Evolutionary conservation across 2,329 filamentous ascomycete species (phyloP), one percentile per base, ranked within the genome.

Genomic region (Fusarium napiforme): DNA sequence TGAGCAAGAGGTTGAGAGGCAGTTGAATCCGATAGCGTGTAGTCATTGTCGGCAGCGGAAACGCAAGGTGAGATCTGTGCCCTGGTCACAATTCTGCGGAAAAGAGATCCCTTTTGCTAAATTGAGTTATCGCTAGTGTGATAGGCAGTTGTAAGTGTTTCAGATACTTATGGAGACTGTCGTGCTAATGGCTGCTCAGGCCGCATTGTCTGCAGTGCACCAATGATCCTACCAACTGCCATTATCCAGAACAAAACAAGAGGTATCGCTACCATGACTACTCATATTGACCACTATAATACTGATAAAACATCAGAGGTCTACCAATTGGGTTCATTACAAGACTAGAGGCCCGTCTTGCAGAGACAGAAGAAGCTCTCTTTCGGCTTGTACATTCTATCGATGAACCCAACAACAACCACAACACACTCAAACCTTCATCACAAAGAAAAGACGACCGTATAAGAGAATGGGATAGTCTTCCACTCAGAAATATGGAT

Each of bases 291-390:
- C 7, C 10, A 18, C 50, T n/a, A 7, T 12, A 18, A 42, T 30
- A 15, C 50, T 77, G 36, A 70, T 6, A 10, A 11, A 1, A 9
- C n/a, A 12, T 0, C 10, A 83, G 81, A 55, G 81, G 79, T 36
- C 79, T 81, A 40, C 84, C 80, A 1, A 76, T 80, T 16, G 83
- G 83, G 0, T 85, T 84, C 46, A 80, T 84, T 9, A 82, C 79
- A 7, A 79, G 78, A 23, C 56, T 85, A 7, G 83, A 85, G 59
- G 78, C 79, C 6, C 80, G 83, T 2, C 78, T 85, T 4, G 75
- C 72, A 4, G 80, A 80, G 32, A 82, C 79, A 0, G 78, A 80
- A 72, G 64, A 75, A n/a, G 78, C 78, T 6, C 74, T 81, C 0
- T 78, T 77, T 23, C 67, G 62, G 18, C 70, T 79, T 1, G 62